Evolutionary conservation across 2,329 filamentous ascomycete genomes (phyloP), one percentile per base, ranked within the genome.

Genomic region (Xylariomycetidae sp.): DNA sequence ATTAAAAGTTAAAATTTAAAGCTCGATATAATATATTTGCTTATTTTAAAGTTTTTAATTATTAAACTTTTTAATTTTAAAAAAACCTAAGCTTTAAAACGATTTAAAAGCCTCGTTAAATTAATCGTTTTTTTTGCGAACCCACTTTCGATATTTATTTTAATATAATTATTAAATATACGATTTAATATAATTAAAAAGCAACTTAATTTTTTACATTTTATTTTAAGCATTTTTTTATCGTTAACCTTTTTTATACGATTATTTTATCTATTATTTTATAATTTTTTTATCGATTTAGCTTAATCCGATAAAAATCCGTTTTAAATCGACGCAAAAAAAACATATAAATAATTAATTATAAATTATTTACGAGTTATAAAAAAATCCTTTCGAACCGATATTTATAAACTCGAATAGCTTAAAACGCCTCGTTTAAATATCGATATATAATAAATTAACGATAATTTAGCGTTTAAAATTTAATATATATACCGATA

Each of bases 401-500:
- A n/a, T n/a, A n/a, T n/a, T n/a, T n/a, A n/a, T n/a, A n/a, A n/a
- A n/a, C n/a, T n/a, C n/a, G n/a, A n/a, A n/a, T n/a, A n/a, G n/a
- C n/a, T n/a, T n/a, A n/a, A n/a, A n/a, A n/a, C n/a, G 9, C 2
- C 16, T 37, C 10, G 10, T 13, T 30, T 22, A 14, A 33, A 27
- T 26, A 33, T 38, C 18, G 16, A 31, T 26, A 9, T 14, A 3
- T 15, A 32, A 6, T 31, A 6, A 22, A 35, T 44, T 13, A 30
- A 19, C 14, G 11, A 31, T 3, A 36, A 25, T 9, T 13, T 44
- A 14, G 15, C 12, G n/a, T 34, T 30, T 7, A 29, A 37, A 40
- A 26, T 44, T 10, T 27, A 32, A 15, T 44, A 44, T 31, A 34
- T 37, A 26, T 40, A 39, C 23, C 39, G 30, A 16, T 31, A 42